Evolutionary conservation across 2,329 filamentous ascomycete species (phyloP), one percentile per base, ranked within the genome.

Genomic region (Podosphaera aphanis): DNA sequence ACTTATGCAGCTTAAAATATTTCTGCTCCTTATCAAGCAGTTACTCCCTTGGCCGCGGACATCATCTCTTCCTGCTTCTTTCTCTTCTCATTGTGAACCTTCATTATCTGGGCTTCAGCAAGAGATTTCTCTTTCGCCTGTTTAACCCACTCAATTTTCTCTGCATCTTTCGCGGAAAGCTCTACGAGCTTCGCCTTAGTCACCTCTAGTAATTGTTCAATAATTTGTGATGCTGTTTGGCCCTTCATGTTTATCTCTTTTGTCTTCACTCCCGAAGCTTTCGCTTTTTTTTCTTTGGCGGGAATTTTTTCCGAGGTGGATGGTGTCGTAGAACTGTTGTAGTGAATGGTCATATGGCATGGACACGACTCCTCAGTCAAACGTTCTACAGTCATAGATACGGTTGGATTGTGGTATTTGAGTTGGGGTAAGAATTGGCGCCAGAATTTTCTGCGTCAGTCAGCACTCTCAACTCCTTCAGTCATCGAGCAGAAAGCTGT

Each of bases 351-450:
- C 63, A 85, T 66, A 41, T 65, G 68, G 13, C 80, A 73, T 5
- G 71, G 65, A 19, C 66, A 66, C 3, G 65, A 60, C 53, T 74
- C 67, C 39, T 77, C 63, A 33, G 60, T 56, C 51, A 72, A 77
- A 48, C 82, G 79, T 61, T 79, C 78, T 55, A 93, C 74, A 48
- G 82, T 77, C 71, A 95, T 92, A 38, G 79, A 74, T 40, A 94
- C 62, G 11, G 75, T 65, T 0, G 90, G 90, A 61, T 98, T 98
- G 69, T 93, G 80, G 66, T 78, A 98, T 69, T 98, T 94, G 53
- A 98, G 69, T 47, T 83, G 75, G 19, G 83, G 83, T 42, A 95
- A 76, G 59, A 77, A 79, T 49, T 77, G 68, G 51, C 73, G 75
- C 83, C 84, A 93, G 71, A 98, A 94, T 66, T 83, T 83, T 57